Evolutionary conservation across 2,329 filamentous ascomycete genomes (phyloP).

Genomic region (Arachnomyces sp.): DNA sequence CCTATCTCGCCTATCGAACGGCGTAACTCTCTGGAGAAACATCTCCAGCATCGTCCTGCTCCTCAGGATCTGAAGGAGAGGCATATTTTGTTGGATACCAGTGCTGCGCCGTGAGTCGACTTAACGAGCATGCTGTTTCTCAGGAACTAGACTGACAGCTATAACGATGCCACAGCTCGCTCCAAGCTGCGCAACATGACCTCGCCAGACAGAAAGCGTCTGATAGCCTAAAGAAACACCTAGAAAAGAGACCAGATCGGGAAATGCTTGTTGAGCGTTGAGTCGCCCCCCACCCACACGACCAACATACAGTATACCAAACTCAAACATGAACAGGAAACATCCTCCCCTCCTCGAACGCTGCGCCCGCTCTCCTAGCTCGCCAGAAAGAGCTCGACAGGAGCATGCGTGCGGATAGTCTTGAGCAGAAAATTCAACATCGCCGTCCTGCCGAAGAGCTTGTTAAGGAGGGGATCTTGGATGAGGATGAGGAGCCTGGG

Average conservation of each 20-base stretch:
- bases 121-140: neutral
- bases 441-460: conserved; percentile 69
- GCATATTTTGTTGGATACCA: conserved; percentile 60
- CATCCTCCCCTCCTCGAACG: conserved; percentile 71
- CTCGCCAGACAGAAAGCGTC: conserved; percentile 56
- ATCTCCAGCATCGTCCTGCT: conserved; percentile 62
- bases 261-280: conserved; percentile 71
- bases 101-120: conserved; percentile 53
- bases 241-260: conserved; percentile 57
- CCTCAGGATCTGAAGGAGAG: conserved; percentile 58
- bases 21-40: conserved; percentile 62
- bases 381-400: conserved; percentile 78
- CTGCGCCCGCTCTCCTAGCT: conserved; percentile 69
- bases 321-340: conserved; percentile 51
- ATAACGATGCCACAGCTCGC: conserved; percentile 40
- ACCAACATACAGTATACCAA: neutral
- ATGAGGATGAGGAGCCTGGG: conserved; percentile 48
- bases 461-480: conserved; percentile 70
- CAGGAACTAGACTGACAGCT: neutral
- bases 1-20: conserved; percentile 50
- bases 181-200: conserved; percentile 55
- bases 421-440: conserved; percentile 78
- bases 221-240: conserved; percentile 56
- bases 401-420: conserved; percentile 75
- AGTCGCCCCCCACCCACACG: conserved; percentile 21